Evolutionary conservation across 73 alveolate genomes (phyloP).

Genomic region (Stentor roeselii): DNA sequence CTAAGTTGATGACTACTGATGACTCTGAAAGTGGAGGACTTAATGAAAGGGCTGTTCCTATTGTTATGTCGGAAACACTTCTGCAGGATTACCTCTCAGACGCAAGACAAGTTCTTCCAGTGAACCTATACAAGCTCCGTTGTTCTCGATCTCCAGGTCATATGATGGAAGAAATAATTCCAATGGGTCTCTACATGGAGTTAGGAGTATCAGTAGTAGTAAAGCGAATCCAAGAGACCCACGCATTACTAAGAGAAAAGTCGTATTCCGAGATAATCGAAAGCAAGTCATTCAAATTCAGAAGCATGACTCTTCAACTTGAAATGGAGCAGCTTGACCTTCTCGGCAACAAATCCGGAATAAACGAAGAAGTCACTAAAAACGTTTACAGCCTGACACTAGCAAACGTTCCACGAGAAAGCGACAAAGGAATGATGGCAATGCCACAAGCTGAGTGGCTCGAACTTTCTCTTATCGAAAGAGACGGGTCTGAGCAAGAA

Average conservation of each 20-base stretch:
- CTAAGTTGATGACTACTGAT: background rate
- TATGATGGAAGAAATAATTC: background rate
- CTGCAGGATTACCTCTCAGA: slow-evolving; percentile 8
- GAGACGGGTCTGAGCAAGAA: slow-evolving; percentile 16
- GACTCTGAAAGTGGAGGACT: background rate
- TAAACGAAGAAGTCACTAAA: background rate
- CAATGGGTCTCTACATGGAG: background rate
- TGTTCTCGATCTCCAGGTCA: background rate
- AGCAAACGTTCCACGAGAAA: slow-evolving; percentile 17
- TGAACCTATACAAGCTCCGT: background rate
- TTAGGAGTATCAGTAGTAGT: background rate
- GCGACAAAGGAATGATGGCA: background rate
- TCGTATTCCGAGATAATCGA: background rate
- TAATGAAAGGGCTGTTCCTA: background rate
- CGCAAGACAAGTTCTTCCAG: background rate
- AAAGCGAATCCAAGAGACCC: background rate
- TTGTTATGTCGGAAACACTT: background rate
- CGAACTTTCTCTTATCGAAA: background rate
- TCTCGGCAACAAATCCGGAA: background rate
- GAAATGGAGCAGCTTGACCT: background rate
- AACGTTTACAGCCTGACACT: background rate
- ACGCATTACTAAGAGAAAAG: background rate
- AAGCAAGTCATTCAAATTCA: background rate
- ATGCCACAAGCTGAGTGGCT: slow-evolving; percentile 24
- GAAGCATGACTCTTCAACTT: background rate